These are phyloP conservation scores for Pachysandra terminalis DNA, from an alignment of 164 flowering plant species.

Conservation along the genomic window DNA sequence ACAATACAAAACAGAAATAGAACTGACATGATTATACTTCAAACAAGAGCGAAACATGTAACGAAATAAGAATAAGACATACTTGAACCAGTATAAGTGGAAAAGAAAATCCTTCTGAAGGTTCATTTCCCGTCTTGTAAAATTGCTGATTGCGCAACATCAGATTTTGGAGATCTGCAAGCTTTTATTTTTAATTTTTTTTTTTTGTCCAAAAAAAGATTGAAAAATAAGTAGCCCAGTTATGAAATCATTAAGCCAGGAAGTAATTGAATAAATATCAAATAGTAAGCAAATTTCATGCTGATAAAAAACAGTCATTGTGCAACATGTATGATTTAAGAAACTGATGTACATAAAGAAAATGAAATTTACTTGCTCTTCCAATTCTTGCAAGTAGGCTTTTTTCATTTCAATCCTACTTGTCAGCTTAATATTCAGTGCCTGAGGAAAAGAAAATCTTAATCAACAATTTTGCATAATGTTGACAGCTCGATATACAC, in stretches of 20 bases:
- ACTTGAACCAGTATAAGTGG: slow-evolving; percentile 38
- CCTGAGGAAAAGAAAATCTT: slow-evolving; percentile 15
- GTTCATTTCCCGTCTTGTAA: slow-evolving; percentile 7
- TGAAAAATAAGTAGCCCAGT: too few relatives aligned
- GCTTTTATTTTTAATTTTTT: too few relatives aligned
- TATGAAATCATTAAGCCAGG: too few relatives aligned
- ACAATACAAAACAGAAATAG: too few relatives aligned
- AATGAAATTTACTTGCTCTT: slow-evolving; percentile 33
- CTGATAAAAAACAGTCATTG: too few relatives aligned
- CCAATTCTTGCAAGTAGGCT: slow-evolving; percentile 34
- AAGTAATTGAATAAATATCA: too few relatives aligned
- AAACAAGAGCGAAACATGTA: too few relatives aligned
- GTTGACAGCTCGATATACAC: neutral
- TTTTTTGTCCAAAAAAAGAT: too few relatives aligned
- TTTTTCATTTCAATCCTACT: slow-evolving; percentile 31
- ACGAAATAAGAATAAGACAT: slow-evolving; percentile 1
- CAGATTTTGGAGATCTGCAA: slow-evolving; percentile 24
- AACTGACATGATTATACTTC: too few relatives aligned
- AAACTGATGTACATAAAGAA: neutral
- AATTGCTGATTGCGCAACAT: slow-evolving; percentile 22
- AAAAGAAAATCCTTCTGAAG: slow-evolving; percentile 22
- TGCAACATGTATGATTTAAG: too few relatives aligned
- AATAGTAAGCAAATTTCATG: too few relatives aligned
- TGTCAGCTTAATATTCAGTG: slow-evolving; percentile 14
- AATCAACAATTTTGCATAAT: neutral